Evolutionary conservation across 2,329 filamentous ascomycete species (phyloP), one percentile per base, ranked within the genome.

Genomic region (Thielaviopsis ethacetica): DNA sequence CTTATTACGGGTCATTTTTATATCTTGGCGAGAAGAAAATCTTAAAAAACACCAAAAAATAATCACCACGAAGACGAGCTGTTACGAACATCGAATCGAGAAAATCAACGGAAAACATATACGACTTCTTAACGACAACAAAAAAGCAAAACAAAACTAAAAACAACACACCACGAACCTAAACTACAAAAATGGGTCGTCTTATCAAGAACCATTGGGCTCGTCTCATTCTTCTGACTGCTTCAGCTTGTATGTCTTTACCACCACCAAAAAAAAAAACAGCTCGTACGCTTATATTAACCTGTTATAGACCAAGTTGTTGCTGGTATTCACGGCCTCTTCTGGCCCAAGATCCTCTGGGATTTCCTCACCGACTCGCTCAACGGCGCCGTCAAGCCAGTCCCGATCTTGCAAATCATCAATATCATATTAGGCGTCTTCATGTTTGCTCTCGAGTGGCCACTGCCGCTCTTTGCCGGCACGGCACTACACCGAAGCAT

Each of bases 191-290:
- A 63, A 98, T 98, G 93, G 93, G 93, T 72, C 93, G 86, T 74
- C 84, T 98, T 69, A 97, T 98, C 76, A 98, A 98, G 80, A 97
- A 97, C 76, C 93, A 98, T 77, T 95, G 89, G 89, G 93, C 90
- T 65, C 86, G 93, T 62, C 84, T 98, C 67, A 93, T 98, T 68
- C 80, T 95, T 72, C 76, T 98, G 69, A 88, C 88, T 27, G 89
- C 93, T 44, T 85, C 88, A 64, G 71, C 76, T 60, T 91, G 86
- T 90, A 82, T 62, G 76, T 74, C 24, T 51, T 50, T 19, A 53
- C 34, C 10, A 34, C 24, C 6, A 6, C n/a, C 12, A 17, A 9
- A 21, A 47, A 7, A 50, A n/a, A 17, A 9, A 21, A 47, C 7
- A 50, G 19, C 30, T 34, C 59, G 34, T 57, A 62, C 61, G 3